A percentile compares a stretch with the other conserved stretches of the same genome.
phyloP scores from a whole-genome alignment of 2,329 filamentous ascomycete species.

The Botrytis galanthina region DNA sequence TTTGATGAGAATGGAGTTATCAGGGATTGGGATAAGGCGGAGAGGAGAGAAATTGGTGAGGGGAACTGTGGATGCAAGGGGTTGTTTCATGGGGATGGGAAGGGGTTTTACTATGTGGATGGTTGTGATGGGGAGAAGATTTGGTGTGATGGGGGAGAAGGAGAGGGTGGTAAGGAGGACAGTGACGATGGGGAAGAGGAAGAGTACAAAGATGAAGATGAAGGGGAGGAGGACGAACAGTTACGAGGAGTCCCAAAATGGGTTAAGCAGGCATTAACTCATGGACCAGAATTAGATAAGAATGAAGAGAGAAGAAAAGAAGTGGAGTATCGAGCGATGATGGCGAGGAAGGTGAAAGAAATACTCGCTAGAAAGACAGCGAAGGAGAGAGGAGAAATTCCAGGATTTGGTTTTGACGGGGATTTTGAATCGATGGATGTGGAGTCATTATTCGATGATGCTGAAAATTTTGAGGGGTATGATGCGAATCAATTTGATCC shows the following conservation, averaged over 20 bases:
- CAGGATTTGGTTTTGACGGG: background rate
- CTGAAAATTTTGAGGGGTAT: fast-evolving
- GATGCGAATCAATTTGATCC: background rate
- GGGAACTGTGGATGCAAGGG: background rate
- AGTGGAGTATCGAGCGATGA: background rate
- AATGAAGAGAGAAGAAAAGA: background rate
- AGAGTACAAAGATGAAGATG: background rate
- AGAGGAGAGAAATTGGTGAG: background rate
- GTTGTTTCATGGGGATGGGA: background rate
- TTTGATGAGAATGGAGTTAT: background rate
- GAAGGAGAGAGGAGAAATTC: background rate
- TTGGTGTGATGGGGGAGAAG: background rate
- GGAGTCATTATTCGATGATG: background rate
- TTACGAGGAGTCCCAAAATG: background rate
- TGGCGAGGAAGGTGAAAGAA: background rate
- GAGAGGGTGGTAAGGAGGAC: background rate
- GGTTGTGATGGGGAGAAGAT: background rate
- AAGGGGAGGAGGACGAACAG: background rate
- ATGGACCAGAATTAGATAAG: slow-evolving; percentile 9
- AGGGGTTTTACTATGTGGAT: background rate
- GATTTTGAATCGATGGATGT: background rate
- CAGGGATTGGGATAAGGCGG: background rate
- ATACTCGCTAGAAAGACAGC: background rate
- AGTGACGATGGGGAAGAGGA: background rate
- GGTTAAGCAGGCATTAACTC: slow-evolving; percentile 12